Base-by-base conservation (phyloP, 768 basidiomycete species). In the Filobasidium wieringae region DNA sequence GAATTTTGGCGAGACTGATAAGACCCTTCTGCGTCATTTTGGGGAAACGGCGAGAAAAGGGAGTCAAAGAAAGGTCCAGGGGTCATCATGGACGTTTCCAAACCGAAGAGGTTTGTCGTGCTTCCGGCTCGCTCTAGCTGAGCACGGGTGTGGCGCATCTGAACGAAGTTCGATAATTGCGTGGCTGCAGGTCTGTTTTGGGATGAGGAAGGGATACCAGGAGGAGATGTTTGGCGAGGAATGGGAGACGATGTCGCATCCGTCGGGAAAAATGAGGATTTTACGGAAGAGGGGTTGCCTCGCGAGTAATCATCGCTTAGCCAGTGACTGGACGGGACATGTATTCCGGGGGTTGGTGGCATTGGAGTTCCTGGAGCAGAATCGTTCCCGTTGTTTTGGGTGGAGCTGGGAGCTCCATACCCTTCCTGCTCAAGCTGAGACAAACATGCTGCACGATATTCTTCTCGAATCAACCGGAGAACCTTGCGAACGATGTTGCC, bases 401-500 rank as follows among this genome's bases (percentile, higher is more conserved):
- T 22, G 63, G 54, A 29, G 65, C 64, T 27, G 58, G 51, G 22
- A 27, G n/a, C n/a, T n/a, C 29, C 64, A 66, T 22, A 34, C 7
- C 27, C 37, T 19, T 49, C 19, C 27, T 33, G 19, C 30, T 41
- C 45, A 17, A 71, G 17, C 75, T 73, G 54, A 77, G 81, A 63
- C 75, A 77, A 14, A 79, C 63, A 82, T 1, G 88, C 88, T 4
- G 91, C 87, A 60, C 86, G 79, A 72, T 90, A 92, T 69, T 99
- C 95, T 74, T 99, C 95, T 51, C 90, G 82, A 57, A 99, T 85
- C 68, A 95, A 86, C 69, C 92, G 89, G 27, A 96, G 77, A 24
- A 96, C 84, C 68, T 89, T 89, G 36, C 91, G 83, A 37, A 92
- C 85, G 22, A 92, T 92, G 71, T 97, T 97, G 24, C 90, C 90